A percentile compares a stretch with the other conserved stretches of the same genome.
Evolutionary conservation across 768 basidiomycete species (phyloP).

Genomic region (Phlebiopsis flavidoalba): DNA sequence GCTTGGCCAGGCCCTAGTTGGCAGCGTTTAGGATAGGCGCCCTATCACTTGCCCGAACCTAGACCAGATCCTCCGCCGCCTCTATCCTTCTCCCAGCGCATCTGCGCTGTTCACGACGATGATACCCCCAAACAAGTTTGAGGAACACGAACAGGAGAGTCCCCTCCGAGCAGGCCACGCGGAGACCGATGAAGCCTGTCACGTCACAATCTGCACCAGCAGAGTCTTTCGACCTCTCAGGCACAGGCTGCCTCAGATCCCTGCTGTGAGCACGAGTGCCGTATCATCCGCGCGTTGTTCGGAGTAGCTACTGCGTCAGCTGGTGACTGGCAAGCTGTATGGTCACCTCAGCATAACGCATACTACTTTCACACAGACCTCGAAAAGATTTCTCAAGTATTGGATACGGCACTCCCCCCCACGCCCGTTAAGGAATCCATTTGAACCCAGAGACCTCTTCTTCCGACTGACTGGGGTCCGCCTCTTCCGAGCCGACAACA

Average conservation of each 20-base stretch:
- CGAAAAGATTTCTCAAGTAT: no score
- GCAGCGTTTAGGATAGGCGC: neutral
- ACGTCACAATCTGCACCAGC: neutral
- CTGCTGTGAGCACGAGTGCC: neutral
- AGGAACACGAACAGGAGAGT: neutral
- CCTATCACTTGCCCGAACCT: conserved; percentile 6
- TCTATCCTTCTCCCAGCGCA: conserved; percentile 4
- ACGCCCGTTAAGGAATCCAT: conserved; percentile 82
- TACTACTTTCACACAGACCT: conserved; percentile 88
- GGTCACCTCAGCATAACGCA: conserved; percentile 67
- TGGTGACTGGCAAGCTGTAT: conserved; percentile 73
- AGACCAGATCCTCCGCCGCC: conserved; percentile 8
- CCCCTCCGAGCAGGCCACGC: neutral
- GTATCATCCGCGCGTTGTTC: neutral
- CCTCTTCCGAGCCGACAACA: conserved; percentile 20
- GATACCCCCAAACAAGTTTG: neutral
- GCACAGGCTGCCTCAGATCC: neutral
- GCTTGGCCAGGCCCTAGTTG: conserved; percentile 1
- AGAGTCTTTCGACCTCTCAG: neutral
- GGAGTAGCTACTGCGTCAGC: conserved; percentile 12
- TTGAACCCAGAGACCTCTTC: conserved; percentile 35
- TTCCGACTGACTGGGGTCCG: conserved; percentile 19
- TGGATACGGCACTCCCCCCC: no score
- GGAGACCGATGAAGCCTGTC: neutral
- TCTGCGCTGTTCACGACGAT: neutral